Evolutionary conservation across 2,329 filamentous ascomycete genomes (phyloP).

Genomic region (Ophiostoma pallidulum): DNA sequence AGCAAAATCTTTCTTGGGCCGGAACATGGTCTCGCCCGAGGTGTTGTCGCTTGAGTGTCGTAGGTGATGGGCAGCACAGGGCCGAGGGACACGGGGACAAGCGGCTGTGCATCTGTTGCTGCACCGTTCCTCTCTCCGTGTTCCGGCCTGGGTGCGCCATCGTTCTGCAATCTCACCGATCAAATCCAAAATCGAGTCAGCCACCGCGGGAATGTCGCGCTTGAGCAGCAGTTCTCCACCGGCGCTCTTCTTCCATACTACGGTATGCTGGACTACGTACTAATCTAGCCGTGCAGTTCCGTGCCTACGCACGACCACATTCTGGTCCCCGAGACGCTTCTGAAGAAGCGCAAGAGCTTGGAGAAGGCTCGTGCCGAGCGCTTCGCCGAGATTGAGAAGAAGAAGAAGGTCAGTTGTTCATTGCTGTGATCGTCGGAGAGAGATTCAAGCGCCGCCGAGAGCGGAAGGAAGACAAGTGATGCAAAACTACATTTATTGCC

Average conservation of each 20-base stretch:
- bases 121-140: too few relatives aligned
- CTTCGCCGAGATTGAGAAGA: constrained; percentile 69
- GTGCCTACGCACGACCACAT: constrained; percentile 93
- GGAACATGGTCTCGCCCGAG: constrained; percentile 36
- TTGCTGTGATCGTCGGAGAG: too few relatives aligned
- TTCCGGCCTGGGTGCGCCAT: too few relatives aligned
- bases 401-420: constrained; percentile 62
- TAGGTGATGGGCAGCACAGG: background rate
- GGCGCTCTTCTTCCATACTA: constrained; percentile 61
- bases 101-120: too few relatives aligned
- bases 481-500: constrained; percentile 70
- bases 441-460: too few relatives aligned
- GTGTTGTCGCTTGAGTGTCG: constrained; percentile 66
- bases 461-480: constrained; percentile 55
- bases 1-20: constrained; percentile 36
- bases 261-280: constrained; percentile 62
- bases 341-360: constrained; percentile 99
- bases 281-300: constrained; percentile 68
- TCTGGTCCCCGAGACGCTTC: constrained; percentile 95
- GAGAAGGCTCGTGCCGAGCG: constrained; percentile 96
- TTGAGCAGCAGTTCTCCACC: constrained; percentile 88
- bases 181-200: constrained; percentile 74
- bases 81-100: too few relatives aligned
- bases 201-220: constrained; percentile 85
- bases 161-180: constrained; percentile 61